Evolutionary conservation across 148 eudicot species (phyloP).

Genomic region (Camellia sinensis): DNA sequence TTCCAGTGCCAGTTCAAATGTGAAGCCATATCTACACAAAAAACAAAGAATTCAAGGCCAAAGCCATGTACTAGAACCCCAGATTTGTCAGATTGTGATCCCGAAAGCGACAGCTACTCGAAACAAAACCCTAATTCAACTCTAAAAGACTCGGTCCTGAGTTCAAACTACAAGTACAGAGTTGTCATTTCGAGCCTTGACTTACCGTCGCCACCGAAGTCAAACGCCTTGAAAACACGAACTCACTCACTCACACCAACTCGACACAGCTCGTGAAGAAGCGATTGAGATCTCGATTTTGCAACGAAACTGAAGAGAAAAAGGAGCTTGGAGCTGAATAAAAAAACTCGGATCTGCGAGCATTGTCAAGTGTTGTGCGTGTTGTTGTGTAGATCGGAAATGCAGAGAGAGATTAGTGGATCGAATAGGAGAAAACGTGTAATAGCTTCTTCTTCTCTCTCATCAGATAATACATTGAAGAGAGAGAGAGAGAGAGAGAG

Average conservation of each 20-base stretch:
- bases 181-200: neutral
- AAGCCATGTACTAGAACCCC: neutral
- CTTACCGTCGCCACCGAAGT: constrained; percentile 15
- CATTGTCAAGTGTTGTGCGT: neutral
- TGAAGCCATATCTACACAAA: neutral
- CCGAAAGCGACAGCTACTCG: neutral
- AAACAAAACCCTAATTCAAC: constrained; percentile 7
- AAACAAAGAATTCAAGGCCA: neutral
- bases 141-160: neutral
- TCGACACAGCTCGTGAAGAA: neutral
- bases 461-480: neutral
- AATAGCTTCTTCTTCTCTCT: neutral
- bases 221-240: constrained; percentile 6
- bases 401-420: constrained; percentile 13
- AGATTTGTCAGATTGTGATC: constrained; percentile 11
- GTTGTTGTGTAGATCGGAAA: constrained; percentile 6
- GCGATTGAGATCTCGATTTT: too few relatives aligned
- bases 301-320: neutral
- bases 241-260: neutral
- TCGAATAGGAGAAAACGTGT: neutral
- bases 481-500: constrained; percentile 17
- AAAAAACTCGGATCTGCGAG: neutral
- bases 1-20: neutral
- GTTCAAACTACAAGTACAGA: neutral
- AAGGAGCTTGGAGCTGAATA: neutral